Evolutionary conservation across 305 asterid genomes (phyloP), one percentile per base, ranked within the genome.

Genomic region (Salvia sclarea): DNA sequence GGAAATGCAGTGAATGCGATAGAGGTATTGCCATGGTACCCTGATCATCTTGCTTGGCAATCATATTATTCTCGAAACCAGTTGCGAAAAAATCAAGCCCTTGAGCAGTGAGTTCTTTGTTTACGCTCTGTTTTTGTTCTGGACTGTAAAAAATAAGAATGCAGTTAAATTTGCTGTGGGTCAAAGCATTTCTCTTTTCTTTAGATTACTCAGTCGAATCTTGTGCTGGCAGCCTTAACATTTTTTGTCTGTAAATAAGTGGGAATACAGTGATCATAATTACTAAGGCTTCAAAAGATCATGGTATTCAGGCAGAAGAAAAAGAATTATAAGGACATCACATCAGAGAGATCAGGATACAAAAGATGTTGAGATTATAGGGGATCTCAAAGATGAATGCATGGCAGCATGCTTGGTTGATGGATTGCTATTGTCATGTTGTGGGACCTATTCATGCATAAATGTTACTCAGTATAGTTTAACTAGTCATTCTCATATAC

Each of bases 41-140:
- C 97, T 1, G 89, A 87, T 38, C 88, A 94, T 78, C 91, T 91
- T 50, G 98, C 98, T 81, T 94, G 98, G 98, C 97, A 94, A 53
- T 94, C 98, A 13, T 85, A 86, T 79, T 94, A 83, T 81, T 94
- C 98, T 61, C 75, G 98, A 79, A 94, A 82, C 59, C 90, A 94
- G 79, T 82, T 94, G 80, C 83, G 98, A 65, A 91, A 91, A 85
- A 90, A 89, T 82, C 95, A 84, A 80, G 85, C 79, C 22, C 96
- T 94, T 75, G 94, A 85, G 78, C 87, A 94, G 98, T 88, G 69
- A 81, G 81, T 79, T 35, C n/a, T 76, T 61, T 47, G 9, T 68
- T 68, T 64, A 56, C 55, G 40, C 22, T 22, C 31, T 48, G 33
- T 61, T 22, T 68, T 11, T 16, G 13, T 64, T 58, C 64, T 48